These are phyloP conservation scores for Epipyxis sp. DNA, from an alignment of 108 stramenopile genomes.

Conservation along the genomic window DNA sequence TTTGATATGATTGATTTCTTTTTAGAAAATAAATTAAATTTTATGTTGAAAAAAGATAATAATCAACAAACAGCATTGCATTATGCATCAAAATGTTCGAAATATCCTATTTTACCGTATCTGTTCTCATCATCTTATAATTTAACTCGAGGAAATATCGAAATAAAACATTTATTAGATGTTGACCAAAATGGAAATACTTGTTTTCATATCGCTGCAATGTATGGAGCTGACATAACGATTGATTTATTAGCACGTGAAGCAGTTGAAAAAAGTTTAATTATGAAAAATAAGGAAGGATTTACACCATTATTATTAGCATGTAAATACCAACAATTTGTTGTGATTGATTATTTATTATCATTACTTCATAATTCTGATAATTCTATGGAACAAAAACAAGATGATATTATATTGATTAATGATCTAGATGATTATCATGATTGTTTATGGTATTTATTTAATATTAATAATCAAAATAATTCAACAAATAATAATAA, in stretches of 20 bases:
- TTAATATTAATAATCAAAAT: neutral
- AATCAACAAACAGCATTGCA: neutral
- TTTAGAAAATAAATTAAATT: neutral
- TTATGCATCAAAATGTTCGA: slow-evolving; percentile 14
- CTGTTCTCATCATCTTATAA: neutral
- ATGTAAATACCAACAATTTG: slow-evolving; percentile 15
- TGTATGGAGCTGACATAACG: neutral
- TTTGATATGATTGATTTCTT: neutral
- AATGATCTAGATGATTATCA: neutral
- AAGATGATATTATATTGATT: neutral
- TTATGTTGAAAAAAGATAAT: neutral
- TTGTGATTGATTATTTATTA: too few relatives aligned
- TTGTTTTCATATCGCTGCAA: slow-evolving; percentile 4
- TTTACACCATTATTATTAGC: slow-evolving; percentile 15
- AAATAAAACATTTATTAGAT: too few relatives aligned
- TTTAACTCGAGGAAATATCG: neutral
- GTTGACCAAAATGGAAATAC: neutral
- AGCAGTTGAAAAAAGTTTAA: neutral
- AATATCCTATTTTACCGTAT: too few relatives aligned
- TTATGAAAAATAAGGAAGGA: neutral
- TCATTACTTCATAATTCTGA: neutral
- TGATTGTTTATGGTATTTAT: slow-evolving; percentile 10
- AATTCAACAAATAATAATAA: too few relatives aligned
- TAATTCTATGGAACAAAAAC: neutral
- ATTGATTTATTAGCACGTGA: slow-evolving; percentile 11